Conservation (phyloP, 129 eudicot genomes). For the Lonicera japonica region DNA sequence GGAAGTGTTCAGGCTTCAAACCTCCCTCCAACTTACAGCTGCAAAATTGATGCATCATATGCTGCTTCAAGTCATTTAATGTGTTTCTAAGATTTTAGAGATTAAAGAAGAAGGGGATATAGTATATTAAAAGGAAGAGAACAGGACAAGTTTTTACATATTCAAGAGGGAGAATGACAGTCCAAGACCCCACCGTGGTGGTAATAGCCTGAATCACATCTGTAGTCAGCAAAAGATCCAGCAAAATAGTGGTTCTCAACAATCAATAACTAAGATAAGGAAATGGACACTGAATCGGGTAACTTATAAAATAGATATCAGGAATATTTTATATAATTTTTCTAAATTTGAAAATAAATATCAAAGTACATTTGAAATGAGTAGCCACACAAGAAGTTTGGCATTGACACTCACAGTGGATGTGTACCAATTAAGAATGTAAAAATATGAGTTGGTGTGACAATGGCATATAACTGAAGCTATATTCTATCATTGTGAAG, state of each 20-base stretch:
- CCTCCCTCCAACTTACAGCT: slow-evolving; percentile 19
- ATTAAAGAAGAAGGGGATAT: background rate
- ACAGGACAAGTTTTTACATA: slow-evolving; percentile 2
- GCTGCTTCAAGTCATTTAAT: slow-evolving; percentile 2
- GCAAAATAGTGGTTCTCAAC: background rate
- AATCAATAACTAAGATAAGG: background rate
- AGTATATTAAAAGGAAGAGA: background rate
- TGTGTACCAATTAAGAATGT: no score
- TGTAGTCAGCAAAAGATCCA: slow-evolving; percentile 10
- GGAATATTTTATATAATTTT: background rate
- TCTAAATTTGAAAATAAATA: background rate
- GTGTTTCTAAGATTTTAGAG: slow-evolving; percentile 6
- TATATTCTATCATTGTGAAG: no score
- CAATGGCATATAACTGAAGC: no score
- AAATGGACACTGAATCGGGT: background rate
- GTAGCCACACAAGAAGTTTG: background rate
- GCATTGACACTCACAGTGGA: no score
- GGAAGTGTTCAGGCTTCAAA: slow-evolving; percentile 9
- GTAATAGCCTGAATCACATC: slow-evolving; percentile 11
- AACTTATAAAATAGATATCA: background rate
- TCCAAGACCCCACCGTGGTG: slow-evolving; percentile 7
- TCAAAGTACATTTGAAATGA: background rate
- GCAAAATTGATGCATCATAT: slow-evolving; percentile 11
- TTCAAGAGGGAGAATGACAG: slow-evolving; percentile 13
- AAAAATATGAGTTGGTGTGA: no score